phyloP scores from a whole-genome alignment of 2,329 filamentous ascomycete genomes.

The Phoma sp. region DNA sequence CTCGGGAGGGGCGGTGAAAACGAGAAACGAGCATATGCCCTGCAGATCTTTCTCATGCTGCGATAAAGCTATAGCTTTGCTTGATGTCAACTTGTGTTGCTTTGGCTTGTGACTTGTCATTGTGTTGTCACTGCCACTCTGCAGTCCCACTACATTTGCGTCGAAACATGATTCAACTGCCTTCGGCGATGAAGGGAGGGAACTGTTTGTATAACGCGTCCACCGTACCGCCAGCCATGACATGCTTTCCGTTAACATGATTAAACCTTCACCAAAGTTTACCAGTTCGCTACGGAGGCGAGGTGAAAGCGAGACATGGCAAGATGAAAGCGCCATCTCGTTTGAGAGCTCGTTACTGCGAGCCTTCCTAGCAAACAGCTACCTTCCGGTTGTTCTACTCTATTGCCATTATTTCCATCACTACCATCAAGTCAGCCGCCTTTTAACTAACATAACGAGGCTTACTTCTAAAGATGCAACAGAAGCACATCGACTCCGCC shows the following conservation, averaged over 20 bases:
- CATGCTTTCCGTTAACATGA: neutral
- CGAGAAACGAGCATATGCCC: neutral
- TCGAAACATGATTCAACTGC: neutral
- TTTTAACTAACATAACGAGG: neutral
- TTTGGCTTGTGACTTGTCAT: neutral
- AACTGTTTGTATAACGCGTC: neutral
- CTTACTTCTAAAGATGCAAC: neutral
- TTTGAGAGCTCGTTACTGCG: neutral
- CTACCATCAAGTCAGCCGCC: neutral
- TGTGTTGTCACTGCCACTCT: neutral
- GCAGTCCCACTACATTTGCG: neutral
- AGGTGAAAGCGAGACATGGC: slow-evolving; percentile 4
- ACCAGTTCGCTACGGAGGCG: neutral
- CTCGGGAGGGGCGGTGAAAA: neutral
- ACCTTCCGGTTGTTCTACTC: neutral
- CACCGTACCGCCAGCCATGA: neutral
- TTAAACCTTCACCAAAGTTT: neutral
- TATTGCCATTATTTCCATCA: neutral
- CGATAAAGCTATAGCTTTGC: neutral
- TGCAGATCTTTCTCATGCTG: neutral
- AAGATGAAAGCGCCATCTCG: neutral
- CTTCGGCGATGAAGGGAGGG: neutral
- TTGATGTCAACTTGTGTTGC: neutral
- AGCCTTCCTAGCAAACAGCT: neutral
- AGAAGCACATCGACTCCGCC: slow-evolving; percentile 1